Evolutionary conservation across 2,329 filamentous ascomycete species (phyloP), one percentile per base, ranked within the genome.

Genomic region (Fusarium piperis): DNA sequence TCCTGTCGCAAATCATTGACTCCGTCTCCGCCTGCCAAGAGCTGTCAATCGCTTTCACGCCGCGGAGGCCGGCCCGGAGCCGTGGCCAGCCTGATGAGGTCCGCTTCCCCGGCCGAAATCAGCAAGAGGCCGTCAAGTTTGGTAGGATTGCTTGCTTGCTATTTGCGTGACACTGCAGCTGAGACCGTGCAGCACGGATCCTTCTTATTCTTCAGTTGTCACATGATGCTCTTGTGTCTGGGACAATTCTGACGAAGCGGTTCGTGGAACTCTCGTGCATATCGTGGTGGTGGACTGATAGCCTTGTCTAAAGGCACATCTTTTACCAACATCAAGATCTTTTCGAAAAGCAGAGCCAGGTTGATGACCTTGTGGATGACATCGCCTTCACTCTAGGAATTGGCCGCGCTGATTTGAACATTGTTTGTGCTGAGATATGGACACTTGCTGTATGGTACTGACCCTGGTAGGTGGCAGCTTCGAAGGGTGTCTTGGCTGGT

Each of bases 301-400:
- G 16, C 10, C 26, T 20, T 3, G 10, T 12, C 18, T 33, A 13
- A 48, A 95, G 93, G 68, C 93, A 93, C 75, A 90, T 97, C 5
- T 97, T 91, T 79, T 97, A 97, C 77, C 90, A 93, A 74, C 87
- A 94, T 72, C 89, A 91, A 6, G 86, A 90, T 11, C 83, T 97
- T 0, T 97, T 96, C 76, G 85, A 86, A 20, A 90, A 85, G 56
- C 94, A 96, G 78, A 78, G 80, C 16, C 84, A 89, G 15, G 92
- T 96, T 0, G 91, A 96, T 77, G 85, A 86, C 32, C 89, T 93
- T 51, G 88, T 96, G 0, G 92, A 96, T 74, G 91, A 93, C 69
- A 81, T 97, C 36, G 92, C 93, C 1, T 89, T 86, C 62, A 94
- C 92, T 0, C 86, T 96, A 16, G 86, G 86, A 1, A 81, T 93